Base-by-base conservation (phyloP, 2,329 filamentous ascomycete species). In the Cryphonectria naterciae region DNA sequence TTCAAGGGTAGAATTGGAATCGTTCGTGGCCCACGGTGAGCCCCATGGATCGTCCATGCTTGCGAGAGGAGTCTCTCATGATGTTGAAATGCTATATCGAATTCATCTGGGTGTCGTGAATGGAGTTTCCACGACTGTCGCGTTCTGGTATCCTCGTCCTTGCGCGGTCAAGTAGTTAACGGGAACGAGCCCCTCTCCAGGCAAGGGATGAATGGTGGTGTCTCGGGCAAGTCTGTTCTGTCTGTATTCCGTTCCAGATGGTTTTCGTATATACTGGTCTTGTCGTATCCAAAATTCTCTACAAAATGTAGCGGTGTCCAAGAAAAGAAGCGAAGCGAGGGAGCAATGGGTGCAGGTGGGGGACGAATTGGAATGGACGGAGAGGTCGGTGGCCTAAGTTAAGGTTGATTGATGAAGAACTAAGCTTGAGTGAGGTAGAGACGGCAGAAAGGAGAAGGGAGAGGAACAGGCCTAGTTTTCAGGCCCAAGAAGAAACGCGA, bases 21-120 rank as follows among this genome's bases (percentile, higher is more conserved):
- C 72, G 25, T 77, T 78, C 71, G 81, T 82, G 72, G 85, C 83
- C 87, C 87, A 89, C 80, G 87, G 87, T 75, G 87, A 88, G 79
- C 85, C 85, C 87, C 87, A 89, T 76, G 87, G 87, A 86, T 89
- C 86, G 78, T 89, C 87, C 87, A 89, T 89, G 74, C 77, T 81
- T 78, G 76, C 78, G 80, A 76, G 71, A 65, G 56, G 52, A 52
- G 46, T 54, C 68, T 73, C 66, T 73, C 74, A 75, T 75, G 67
- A 70, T 72, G 73, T 58, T 63, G 15, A 58, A 28, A 61, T 54
- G 43, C 66, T 73, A 71, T 69, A 67, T 43, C 1, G 52, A 54
- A 60, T n/a, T 52, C 71, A 73, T 73, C 68, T n/a, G 41, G 8
- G 63, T 7, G 63, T 19, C 28, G 43, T 46, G 63, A 46, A 71